Conservation (phyloP, 306 rosid species). For the Cicer bijugum region DNA sequence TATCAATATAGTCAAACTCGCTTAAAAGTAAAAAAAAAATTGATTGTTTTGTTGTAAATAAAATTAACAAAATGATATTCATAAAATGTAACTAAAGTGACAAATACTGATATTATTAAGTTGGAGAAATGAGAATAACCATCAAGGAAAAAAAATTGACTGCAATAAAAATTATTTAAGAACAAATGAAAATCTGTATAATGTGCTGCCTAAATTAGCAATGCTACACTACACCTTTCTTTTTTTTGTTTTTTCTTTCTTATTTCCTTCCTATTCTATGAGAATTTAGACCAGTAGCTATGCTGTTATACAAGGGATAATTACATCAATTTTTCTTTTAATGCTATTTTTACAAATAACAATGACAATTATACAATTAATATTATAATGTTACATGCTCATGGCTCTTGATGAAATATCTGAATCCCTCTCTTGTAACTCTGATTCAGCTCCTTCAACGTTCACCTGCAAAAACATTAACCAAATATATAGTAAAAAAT, state of each 20-base stretch:
- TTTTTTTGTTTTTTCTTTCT: conserved; percentile 29
- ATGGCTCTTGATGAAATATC: conserved; percentile 84
- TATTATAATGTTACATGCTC: conserved; percentile 73
- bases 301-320: conserved; percentile 57
- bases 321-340: conserved; percentile 52
- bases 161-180: conserved; percentile 17
- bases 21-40: no score
- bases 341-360: conserved; percentile 62
- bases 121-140: not conserved
- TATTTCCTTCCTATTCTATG: conserved; percentile 49
- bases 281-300: conserved; percentile 53
- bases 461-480: conserved; percentile 54
- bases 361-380: conserved; percentile 48
- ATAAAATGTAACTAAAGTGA: no score
- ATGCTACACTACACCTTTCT: conserved; percentile 55
- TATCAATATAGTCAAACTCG: no score
- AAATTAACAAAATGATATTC: no score
- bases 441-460: conserved; percentile 57
- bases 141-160: conserved; percentile 5
- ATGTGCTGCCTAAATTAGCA: conserved; percentile 54
- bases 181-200: conserved; percentile 48
- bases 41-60: no score
- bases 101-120: no score
- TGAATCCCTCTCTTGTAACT: conserved; percentile 69
- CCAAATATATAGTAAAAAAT: conserved; percentile 7